A percentile compares a stretch with the other conserved stretches of the same genome.
These are phyloP conservation scores for Boletus semigastroideus DNA, from an alignment of 1,284 basidiomycete species.

Conservation along the genomic window DNA sequence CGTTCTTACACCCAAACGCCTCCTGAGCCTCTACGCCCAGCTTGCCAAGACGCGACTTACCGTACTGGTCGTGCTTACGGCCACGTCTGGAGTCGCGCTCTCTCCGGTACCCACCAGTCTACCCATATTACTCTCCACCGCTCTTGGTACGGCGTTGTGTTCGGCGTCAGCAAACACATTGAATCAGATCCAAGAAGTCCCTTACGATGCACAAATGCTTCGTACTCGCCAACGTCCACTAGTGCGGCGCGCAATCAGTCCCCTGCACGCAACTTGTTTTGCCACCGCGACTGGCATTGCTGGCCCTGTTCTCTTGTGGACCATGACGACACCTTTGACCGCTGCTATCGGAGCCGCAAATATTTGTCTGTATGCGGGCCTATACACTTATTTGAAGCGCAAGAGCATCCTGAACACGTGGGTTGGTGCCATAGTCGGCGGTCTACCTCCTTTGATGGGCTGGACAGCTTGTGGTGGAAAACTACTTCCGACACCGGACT, in stretches of 20 bases:
- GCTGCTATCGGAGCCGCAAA: slow-evolving; percentile 85
- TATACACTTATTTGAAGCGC: slow-evolving; percentile 96
- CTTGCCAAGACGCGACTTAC: slow-evolving; percentile 90
- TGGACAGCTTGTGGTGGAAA: slow-evolving; percentile 94
- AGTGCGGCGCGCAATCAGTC: slow-evolving; percentile 80
- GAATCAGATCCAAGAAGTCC: slow-evolving; percentile 94
- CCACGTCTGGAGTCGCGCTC: slow-evolving; percentile 92
- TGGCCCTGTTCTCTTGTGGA: slow-evolving; percentile 79
- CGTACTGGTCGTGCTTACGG: slow-evolving; percentile 85
- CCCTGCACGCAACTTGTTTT: slow-evolving; percentile 84
- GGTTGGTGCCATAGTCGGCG: slow-evolving; percentile 93
- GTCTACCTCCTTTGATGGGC: slow-evolving; percentile 94
- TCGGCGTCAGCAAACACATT: slow-evolving; percentile 92
- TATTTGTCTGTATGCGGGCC: slow-evolving; percentile 86
- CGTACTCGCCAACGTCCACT: slow-evolving; percentile 89
- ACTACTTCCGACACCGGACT: slow-evolving; percentile 62
- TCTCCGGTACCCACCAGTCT: slow-evolving; percentile 84
- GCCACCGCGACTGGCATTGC: slow-evolving; percentile 72
- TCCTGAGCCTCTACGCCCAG: slow-evolving; percentile 74
- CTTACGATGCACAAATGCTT: slow-evolving; percentile 96
- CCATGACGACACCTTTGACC: slow-evolving; percentile 88
- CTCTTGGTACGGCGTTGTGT: slow-evolving; percentile 88
- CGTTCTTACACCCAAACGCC: slow-evolving; percentile 51
- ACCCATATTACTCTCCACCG: slow-evolving; percentile 83
- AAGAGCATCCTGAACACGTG: slow-evolving; percentile 90